Evolutionary conservation across 768 basidiomycete genomes (phyloP).

Genomic region (Omphalotus guepiniiformis): DNA sequence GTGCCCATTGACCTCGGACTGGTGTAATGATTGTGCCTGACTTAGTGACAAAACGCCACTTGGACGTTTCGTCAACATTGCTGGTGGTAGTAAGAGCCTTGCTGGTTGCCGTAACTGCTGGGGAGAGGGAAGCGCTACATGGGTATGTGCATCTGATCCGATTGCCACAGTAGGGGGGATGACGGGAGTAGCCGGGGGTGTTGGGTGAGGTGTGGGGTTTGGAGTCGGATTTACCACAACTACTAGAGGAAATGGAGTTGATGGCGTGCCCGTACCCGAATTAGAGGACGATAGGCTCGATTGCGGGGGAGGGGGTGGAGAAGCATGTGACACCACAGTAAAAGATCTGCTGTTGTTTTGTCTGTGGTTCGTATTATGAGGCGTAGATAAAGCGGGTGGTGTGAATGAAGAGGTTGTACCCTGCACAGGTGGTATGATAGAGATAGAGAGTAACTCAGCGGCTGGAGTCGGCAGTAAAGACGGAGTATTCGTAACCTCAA

Average conservation of each 20-base stretch:
- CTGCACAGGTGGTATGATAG: conserved; percentile 6
- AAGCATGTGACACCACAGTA: conserved; percentile 12
- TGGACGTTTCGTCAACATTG: too few species aligned
- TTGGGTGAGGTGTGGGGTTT: conserved; percentile 72
- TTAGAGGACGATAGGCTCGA: conserved; percentile 1
- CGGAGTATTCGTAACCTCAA: neutral
- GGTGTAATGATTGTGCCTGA: neutral
- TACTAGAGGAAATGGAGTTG: conserved; percentile 43
- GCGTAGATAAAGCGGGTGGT: neutral
- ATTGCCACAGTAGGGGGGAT: conserved; percentile 19
- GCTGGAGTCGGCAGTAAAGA: conserved; percentile 6
- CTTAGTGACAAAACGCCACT: neutral
- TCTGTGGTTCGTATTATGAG: neutral
- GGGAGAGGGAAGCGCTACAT: conserved; percentile 12
- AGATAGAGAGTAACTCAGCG: conserved; percentile 6
- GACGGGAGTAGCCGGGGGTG: conserved; percentile 68
- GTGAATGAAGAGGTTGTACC: neutral
- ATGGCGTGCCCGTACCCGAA: conserved; percentile 7
- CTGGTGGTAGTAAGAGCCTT: neutral
- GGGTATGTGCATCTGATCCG: conserved; percentile 14
- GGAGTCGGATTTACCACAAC: conserved; percentile 76
- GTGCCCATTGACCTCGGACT: too few species aligned
- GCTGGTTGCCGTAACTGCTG: conserved; percentile 8
- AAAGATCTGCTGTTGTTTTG: neutral
- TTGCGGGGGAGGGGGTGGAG: conserved; percentile 20